Evolutionary conservation across 192 early-diverging fungal genomes (phyloP), one percentile per base, ranked within the genome.

Genomic region (Linnemannia zychae): DNA sequence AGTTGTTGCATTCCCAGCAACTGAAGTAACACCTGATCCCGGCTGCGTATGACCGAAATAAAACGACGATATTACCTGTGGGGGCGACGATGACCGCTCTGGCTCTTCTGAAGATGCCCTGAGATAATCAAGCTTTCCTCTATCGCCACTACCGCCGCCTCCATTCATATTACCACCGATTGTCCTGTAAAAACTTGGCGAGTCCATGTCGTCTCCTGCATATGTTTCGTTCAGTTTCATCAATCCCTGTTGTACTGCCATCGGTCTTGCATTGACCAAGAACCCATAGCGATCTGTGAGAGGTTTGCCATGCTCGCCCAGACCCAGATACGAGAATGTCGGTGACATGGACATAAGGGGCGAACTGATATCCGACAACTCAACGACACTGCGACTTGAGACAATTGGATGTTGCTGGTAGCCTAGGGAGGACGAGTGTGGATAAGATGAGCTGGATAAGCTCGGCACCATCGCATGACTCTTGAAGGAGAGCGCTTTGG

Each of bases 281-380:
- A 85, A 85, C 12, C 83, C 83, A 53, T 85, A 85, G 53, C 83
- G 73, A 50, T 85, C 83, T 48, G 83, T 85, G 16, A 85, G 60
- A 20, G 83, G 83, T 72, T 76, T 79, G n/a, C 67, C 31, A 71
- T 40, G 67, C 16, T 15, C 57, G 9, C 44, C 47, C 20, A 75
- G 73, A 52, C 77, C 77, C 6, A 79, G 20, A 53, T 75, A 76
- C 0, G 83, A 76, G 16, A 72, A 79, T 17, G 74, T 24, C 4
- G 83, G 83, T 7, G 83, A 79, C 73, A 79, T 76, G 57, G 83
- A 76, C 0, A 72, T 16, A 18, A 77, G 71, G 0, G 68, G 47
- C 18, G 83, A 79, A 9, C 77, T 68, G 22, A 85, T 85, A 50
- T 85, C 83, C 31, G 83, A 76, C 4, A 85, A 71, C 63, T 85